Evolutionary conservation across 805 yeast species (phyloP).

Genomic region (Lipomyces orientalis): DNA sequence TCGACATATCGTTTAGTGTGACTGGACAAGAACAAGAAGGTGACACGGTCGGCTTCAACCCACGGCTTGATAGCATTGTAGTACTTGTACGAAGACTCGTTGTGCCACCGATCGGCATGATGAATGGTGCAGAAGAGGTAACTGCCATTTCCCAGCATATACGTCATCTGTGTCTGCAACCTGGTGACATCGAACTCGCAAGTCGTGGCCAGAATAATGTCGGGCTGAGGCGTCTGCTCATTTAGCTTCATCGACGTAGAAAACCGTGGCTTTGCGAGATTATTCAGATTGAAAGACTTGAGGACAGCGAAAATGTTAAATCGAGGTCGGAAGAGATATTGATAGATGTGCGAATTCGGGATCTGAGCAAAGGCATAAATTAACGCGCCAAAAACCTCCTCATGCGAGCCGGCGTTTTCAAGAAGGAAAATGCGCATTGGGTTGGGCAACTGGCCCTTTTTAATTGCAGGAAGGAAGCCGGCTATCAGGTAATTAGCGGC

Average conservation of each 20-base stretch:
- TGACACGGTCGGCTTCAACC: constrained; percentile 31
- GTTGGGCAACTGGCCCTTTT: constrained; percentile 26
- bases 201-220: constrained; percentile 33
- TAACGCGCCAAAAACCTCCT: constrained; percentile 36
- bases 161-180: constrained; percentile 20
- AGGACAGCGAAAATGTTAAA: constrained; percentile 33
- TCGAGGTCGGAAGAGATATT: constrained; percentile 32
- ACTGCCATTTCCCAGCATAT: constrained; percentile 28
- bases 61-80: constrained; percentile 33
- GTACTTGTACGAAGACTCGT: constrained; percentile 26
- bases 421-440: constrained; percentile 31
- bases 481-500: background rate
- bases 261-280: constrained; percentile 29
- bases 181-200: constrained; percentile 34
- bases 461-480: constrained; percentile 18
- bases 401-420: constrained; percentile 36
- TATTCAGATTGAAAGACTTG: constrained; percentile 26
- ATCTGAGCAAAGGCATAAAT: constrained; percentile 36
- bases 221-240: constrained; percentile 32
- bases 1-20: constrained; percentile 33
- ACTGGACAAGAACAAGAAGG: constrained; percentile 34
- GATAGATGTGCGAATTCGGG: constrained; percentile 32
- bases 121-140: constrained; percentile 35
- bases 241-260: constrained; percentile 31
- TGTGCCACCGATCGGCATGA: constrained; percentile 36